These are phyloP conservation scores for Dovyalis caffra DNA, from an alignment of 345 rosid species.

Conservation along the genomic window DNA sequence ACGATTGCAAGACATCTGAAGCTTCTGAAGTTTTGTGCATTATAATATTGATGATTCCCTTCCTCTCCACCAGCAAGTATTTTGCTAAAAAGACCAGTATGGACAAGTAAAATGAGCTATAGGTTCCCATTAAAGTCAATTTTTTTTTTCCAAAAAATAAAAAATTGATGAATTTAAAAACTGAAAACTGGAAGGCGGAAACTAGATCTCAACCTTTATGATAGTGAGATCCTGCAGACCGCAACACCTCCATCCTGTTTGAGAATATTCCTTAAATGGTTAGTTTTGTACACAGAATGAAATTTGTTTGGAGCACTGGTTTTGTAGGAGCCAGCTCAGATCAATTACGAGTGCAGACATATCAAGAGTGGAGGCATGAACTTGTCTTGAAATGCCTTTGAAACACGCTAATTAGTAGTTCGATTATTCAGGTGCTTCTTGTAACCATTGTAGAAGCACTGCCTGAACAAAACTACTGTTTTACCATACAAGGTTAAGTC, in stretches of 20 bases:
- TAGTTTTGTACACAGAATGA: constrained; percentile 7
- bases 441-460: neutral
- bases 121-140: neutral
- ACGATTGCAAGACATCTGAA: constrained; percentile 69
- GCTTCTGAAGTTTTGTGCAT: constrained; percentile 65
- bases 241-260: constrained; percentile 49
- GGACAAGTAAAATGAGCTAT: constrained; percentile 15
- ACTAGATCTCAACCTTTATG: constrained; percentile 40
- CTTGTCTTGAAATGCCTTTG: neutral
- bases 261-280: constrained; percentile 20
- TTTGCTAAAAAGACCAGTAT: constrained; percentile 41
- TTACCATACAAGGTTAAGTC: neutral
- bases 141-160: too few species aligned
- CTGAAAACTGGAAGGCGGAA: neutral
- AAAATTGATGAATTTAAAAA: neutral
- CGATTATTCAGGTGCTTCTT: neutral
- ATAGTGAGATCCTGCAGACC: constrained; percentile 35
- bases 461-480: neutral
- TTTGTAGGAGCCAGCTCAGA: constrained; percentile 3
- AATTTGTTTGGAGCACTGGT: neutral
- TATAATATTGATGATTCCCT: constrained; percentile 43
- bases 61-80: constrained; percentile 58
- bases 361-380: neutral
- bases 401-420: neutral
- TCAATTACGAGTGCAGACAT: neutral